Percentiles rank a stretch among this genome's conserved stretches.
Evolutionary conservation across 495 filamentous ascomycete species (phyloP).

Genomic region (Penicillium canariense): DNA sequence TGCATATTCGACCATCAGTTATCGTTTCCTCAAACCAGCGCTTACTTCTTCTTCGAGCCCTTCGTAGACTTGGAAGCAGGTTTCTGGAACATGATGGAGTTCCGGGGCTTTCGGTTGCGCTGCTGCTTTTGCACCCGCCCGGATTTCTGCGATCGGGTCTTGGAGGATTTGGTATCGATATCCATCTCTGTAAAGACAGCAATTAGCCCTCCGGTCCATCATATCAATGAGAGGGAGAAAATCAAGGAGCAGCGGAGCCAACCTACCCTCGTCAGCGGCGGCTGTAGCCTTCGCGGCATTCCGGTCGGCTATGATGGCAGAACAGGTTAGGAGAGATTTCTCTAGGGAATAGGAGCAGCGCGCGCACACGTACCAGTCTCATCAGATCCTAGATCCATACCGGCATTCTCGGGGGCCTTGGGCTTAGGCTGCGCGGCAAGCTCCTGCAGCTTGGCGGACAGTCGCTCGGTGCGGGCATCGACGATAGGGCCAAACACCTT

Average conservation of each 20-base stretch:
- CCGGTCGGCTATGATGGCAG: slow-evolving; percentile 15
- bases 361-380: slow-evolving; percentile 29
- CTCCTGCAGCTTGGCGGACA: slow-evolving; percentile 77
- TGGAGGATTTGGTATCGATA: slow-evolving; percentile 28
- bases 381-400: slow-evolving; percentile 17
- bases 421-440: slow-evolving; percentile 63
- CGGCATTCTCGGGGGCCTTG: slow-evolving; percentile 21
- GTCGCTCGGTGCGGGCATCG: slow-evolving; percentile 68
- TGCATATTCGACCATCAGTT: not conserved
- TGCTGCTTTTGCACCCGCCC: slow-evolving; percentile 44
- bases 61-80: slow-evolving; percentile 30
- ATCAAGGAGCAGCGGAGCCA: not conserved
- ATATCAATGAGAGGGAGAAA: not conserved
- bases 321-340: not conserved
- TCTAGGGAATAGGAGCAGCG: not conserved
- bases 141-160: slow-evolving; percentile 25
- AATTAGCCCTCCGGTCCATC: slow-evolving; percentile 3
- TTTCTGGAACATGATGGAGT: slow-evolving; percentile 43
- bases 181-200: slow-evolving; percentile 38
- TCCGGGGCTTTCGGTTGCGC: slow-evolving; percentile 39
- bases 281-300: slow-evolving; percentile 18
- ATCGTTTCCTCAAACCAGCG: slow-evolving; percentile 11
- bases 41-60: slow-evolving; percentile 32
- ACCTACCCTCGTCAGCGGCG: slow-evolving; percentile 27
- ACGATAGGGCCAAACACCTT: slow-evolving; percentile 79